phyloP scores from a whole-genome alignment of 139 green algal species.

The Helicosporidium sp. region DNA sequence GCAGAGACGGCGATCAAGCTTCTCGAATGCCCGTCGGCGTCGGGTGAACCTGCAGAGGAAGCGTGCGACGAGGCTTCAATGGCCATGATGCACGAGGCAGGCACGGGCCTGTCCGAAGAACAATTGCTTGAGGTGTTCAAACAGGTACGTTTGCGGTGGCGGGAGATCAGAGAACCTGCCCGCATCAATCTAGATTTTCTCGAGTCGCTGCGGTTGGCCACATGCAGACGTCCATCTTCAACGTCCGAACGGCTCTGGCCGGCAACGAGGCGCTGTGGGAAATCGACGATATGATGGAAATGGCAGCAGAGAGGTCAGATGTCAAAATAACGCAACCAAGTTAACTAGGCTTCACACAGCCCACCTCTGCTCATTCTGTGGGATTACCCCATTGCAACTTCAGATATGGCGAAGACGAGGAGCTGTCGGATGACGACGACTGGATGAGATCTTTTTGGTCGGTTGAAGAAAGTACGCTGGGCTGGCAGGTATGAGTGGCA shows the following conservation, averaged over 20 bases:
- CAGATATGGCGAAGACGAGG: conserved; percentile 18
- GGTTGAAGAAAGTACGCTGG: not conserved
- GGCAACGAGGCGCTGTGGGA: conserved; percentile 30
- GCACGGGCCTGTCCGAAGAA: conserved; percentile 27
- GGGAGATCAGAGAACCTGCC: no score
- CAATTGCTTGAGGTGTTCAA: conserved; percentile 67
- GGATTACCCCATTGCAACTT: not conserved
- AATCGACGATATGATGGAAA: conserved; percentile 9
- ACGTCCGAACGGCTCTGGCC: conserved; percentile 26
- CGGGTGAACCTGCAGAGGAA: not conserved
- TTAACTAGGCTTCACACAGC: no score
- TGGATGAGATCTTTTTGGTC: conserved; percentile 38
- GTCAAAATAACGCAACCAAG: no score
- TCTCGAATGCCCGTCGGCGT: no score
- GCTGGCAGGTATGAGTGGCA: no score
- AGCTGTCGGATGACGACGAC: conserved; percentile 29
- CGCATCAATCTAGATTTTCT: not conserved
- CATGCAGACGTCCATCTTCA: conserved; percentile 62
- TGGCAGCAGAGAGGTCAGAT: not conserved
- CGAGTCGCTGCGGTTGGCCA: not conserved
- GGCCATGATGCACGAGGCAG: not conserved
- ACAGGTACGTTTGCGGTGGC: no score
- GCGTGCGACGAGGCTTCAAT: not conserved
- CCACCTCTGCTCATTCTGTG: no score
- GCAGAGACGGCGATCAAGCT: not conserved